These are phyloP conservation scores for Cyclospora cayetanensis DNA, from an alignment of 169 alveolate species.

Conservation along the genomic window DNA sequence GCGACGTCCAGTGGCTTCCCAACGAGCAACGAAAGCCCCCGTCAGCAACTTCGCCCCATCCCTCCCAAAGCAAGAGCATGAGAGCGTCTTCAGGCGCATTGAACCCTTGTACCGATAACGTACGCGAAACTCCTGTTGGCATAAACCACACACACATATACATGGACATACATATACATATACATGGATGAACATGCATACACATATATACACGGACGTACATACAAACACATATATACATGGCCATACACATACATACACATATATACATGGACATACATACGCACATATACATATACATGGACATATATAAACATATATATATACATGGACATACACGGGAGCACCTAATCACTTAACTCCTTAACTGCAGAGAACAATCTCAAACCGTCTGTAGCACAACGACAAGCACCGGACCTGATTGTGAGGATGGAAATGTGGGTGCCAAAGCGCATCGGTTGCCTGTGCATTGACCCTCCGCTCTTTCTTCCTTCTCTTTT, in stretches of 20 bases:
- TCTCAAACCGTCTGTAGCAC: no score
- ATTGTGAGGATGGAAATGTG: constrained; percentile 82
- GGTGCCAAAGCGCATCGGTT: constrained; percentile 81
- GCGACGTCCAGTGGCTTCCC: constrained; percentile 76
- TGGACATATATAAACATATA: no score
- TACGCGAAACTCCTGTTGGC: constrained; percentile 78
- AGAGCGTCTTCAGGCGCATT: constrained; percentile 79
- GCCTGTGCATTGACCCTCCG: constrained; percentile 75
- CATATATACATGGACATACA: no score
- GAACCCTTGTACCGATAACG: constrained; percentile 80
- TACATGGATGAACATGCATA: background rate
- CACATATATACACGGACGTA: background rate
- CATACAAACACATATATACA: background rate
- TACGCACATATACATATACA: no score
- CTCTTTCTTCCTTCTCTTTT: constrained; percentile 41
- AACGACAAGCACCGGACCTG: constrained; percentile 52
- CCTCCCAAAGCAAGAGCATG: constrained; percentile 77
- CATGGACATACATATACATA: background rate
- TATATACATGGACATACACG: no score
- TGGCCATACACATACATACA: no score
- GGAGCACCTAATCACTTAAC: no score
- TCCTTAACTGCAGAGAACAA: no score
- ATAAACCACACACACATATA: background rate
- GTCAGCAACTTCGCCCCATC: constrained; percentile 77
- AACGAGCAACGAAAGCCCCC: constrained; percentile 76